Evolutionary conservation across 768 basidiomycete genomes (phyloP), one percentile per base, ranked within the genome.

Genomic region (Suillus luteus): DNA sequence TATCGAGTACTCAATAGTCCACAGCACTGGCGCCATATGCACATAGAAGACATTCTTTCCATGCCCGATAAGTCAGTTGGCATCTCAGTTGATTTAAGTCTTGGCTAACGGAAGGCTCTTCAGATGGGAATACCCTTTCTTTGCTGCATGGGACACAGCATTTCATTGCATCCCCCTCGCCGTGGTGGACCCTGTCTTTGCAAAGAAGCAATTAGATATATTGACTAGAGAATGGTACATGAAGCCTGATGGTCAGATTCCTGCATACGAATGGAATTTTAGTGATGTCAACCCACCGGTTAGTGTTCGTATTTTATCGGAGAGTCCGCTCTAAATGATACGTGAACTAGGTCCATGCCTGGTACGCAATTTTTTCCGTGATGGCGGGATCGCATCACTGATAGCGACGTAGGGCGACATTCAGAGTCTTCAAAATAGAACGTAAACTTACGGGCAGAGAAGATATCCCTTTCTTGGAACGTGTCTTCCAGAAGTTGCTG

Each of bases 201-300:
- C 97, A 27, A 99, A 99, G 82, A 96, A 96, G 75, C 97, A 99
- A 75, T 85, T 99, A 41, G 96, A 98, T 75, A 74, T 99, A 64
- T 83, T 99, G 70, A 98, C 96, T 2, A 84, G 97, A 62, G 97
- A 99, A 78, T 99, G 97, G 97, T 99, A 99, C 78, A 93, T 94
- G 92, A 97, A 97, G 75, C 97, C 97, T 1, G 96, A 99, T 74
- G 97, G 97, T 41, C 96, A 97, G 71, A 91, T 99, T 63, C 97
- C 97, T 3, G 97, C 97, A 0, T 99, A 99, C 75, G 97, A 99
- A 76, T 99, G 97, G 97, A 99, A 99, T 74, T 99, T 97, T 71
- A 86, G 90, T 58, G 97, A 99, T 73, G 97, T 99, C 66, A 99
- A 99, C 75, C 97, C 97, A 10, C 97, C 97, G 14, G 97, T 58